phyloP scores from a whole-genome alignment of 257 asterid genomes.

The Primulina eburnea region DNA sequence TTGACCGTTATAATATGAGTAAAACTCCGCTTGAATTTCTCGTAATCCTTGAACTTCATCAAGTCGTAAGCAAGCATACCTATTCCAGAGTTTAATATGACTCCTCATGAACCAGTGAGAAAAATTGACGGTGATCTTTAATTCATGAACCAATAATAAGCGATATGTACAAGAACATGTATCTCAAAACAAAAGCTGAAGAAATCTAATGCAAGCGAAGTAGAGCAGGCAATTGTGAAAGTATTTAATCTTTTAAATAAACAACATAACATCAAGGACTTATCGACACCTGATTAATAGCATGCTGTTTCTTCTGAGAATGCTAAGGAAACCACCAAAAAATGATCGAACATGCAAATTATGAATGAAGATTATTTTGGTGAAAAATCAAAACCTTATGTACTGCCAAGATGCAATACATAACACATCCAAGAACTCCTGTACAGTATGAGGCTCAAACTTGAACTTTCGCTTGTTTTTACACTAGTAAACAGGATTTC shows the following conservation, averaged over 20 bases:
- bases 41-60: slow-evolving; percentile 65
- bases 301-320: neutral
- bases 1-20: slow-evolving; percentile 72
- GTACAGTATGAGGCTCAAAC: too few species aligned
- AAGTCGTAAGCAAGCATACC: slow-evolving; percentile 59
- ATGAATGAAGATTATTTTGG: neutral
- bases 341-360: neutral
- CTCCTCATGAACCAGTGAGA: slow-evolving; percentile 17
- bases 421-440: too few species aligned
- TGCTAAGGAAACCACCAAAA: neutral
- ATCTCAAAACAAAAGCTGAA: slow-evolving; percentile 8
- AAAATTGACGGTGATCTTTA: slow-evolving; percentile 3
- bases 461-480: neutral
- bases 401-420: neutral
- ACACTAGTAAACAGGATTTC: neutral
- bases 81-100: slow-evolving; percentile 29
- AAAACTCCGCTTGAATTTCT: slow-evolving; percentile 60
- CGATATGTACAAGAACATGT: slow-evolving; percentile 10
- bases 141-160: neutral
- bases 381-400: neutral
- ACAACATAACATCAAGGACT: neutral
- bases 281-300: neutral
- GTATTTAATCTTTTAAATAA: too few species aligned
- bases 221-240: neutral
- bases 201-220: slow-evolving; percentile 1